Evolutionary conservation across 179 eudicot genomes (phyloP), one percentile per base, ranked within the genome.

Genomic region (Actinidia arguta): DNA sequence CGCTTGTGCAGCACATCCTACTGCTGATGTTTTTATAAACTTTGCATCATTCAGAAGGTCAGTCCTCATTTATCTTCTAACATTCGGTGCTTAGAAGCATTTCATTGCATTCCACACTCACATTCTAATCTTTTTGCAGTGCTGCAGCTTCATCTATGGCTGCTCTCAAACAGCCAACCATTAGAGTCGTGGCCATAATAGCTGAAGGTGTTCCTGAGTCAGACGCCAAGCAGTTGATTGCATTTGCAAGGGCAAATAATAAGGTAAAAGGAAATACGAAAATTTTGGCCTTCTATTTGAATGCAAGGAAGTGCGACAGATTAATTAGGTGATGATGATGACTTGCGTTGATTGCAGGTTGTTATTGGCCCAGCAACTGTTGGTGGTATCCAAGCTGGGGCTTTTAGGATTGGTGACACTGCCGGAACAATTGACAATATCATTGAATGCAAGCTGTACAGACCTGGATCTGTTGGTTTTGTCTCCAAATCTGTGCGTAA

Each of bases 121-220:
- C 27, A 50, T 51, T 78, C 5, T 31, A 82, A 59, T 73, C 78
- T 54, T 24, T 59, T 76, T 92, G 85, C 89, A 97, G 99, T 91
- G 99, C 99, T 84, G 98, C 97, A 78, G 99, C 98, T 83, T 97
- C 99, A 80, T 92, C 99, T 52, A 88, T 91, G 95, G 67, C 97
- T 31, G 99, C 99, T 78, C 90, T 97, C 71, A 94, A 97, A 85
- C 99, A 97, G 87, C 98, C 97, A 82, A 97, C 99, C 67, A 95
- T 97, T 61, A 93, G 95, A 90, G 98, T 97, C 78, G 97, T 89
- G 83, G 99, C 99, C 50, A 94, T 97, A 54, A 97, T 97, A 72
- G 99, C 99, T 62, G 99, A 97, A 90, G 99, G 99, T 87, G 99
- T 97, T 82, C 99, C 99, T 11, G 98, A 97, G 87, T 87, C 96